Conservation (phyloP, 2,329 filamentous ascomycete species). For the Mycogone perniciosa region DNA sequence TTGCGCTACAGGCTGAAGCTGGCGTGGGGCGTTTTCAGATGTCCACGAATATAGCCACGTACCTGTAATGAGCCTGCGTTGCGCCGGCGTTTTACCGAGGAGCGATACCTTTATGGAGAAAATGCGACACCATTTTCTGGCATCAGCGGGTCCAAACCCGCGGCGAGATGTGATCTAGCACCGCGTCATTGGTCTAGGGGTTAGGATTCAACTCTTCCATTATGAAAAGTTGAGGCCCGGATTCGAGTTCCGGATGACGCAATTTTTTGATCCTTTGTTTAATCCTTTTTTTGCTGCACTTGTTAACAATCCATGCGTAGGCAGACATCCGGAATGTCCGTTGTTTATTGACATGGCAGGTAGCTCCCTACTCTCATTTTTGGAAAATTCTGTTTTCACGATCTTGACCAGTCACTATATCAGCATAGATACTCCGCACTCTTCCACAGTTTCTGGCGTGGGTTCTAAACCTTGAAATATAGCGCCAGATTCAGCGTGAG, state of each 20-base stretch:
- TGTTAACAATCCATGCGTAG: no score
- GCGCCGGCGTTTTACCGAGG: conserved; percentile 1
- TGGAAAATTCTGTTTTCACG: no score
- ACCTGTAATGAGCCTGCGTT: background rate
- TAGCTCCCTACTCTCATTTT: no score
- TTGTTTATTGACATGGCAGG: no score
- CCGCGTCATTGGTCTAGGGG: conserved; percentile 12
- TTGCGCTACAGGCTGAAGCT: conserved; percentile 4
- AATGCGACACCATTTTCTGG: background rate
- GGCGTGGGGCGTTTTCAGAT: conserved; percentile 9
- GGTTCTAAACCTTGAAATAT: no score
- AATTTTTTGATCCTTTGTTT: conserved; percentile 8
- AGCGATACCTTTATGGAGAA: background rate
- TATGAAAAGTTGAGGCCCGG: conserved; percentile 12
- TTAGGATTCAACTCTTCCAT: conserved; percentile 14
- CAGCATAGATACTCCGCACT: no score
- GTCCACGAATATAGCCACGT: conserved; percentile 9
- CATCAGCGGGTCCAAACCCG: background rate
- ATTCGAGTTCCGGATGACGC: conserved; percentile 13
- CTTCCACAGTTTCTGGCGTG: no score
- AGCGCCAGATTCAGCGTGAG: no score
- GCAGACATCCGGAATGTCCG: no score
- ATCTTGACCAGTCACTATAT: no score
- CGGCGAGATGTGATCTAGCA: background rate
- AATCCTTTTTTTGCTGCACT: no score